Percentiles rank a stretch among this genome's conserved stretches.
phyloP scores from a whole-genome alignment of 1,139 yeast genomes.

The Scheffersomyces titani region DNA sequence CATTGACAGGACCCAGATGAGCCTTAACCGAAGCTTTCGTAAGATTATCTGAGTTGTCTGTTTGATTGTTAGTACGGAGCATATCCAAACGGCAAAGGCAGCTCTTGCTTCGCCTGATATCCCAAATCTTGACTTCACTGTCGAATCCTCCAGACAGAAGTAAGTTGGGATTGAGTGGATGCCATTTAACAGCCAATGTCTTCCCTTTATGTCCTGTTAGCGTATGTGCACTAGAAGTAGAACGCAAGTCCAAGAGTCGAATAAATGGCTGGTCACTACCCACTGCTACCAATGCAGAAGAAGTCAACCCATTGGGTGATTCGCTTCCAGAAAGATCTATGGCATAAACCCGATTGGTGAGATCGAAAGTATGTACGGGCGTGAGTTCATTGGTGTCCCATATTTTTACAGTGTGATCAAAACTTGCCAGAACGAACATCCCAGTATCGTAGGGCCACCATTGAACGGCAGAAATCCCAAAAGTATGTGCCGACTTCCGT shows the following conservation, averaged over 20 bases:
- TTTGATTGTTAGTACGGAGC: slow-evolving; percentile 32
- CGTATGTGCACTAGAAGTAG: slow-evolving; percentile 71
- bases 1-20: slow-evolving; percentile 76
- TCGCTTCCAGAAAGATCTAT: slow-evolving; percentile 46
- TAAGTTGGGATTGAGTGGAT: slow-evolving; percentile 61
- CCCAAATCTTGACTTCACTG: slow-evolving; percentile 74
- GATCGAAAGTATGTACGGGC: slow-evolving; percentile 65
- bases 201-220: slow-evolving; percentile 65
- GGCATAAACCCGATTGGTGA: slow-evolving; percentile 53
- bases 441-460: slow-evolving; percentile 96
- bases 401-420: slow-evolving; percentile 72
- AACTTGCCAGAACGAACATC: slow-evolving; percentile 79
- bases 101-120: slow-evolving; percentile 65
- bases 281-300: slow-evolving; percentile 62
- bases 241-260: slow-evolving; percentile 69
- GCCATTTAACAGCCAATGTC: slow-evolving; percentile 73
- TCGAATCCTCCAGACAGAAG: slow-evolving; percentile 79
- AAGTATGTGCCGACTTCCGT: slow-evolving; percentile 59
- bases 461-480: slow-evolving; percentile 69
- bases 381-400: slow-evolving; percentile 76
- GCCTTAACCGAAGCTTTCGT: slow-evolving; percentile 52
- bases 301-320: slow-evolving; percentile 23
- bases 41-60: slow-evolving; percentile 22
- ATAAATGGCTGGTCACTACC: slow-evolving; percentile 73
- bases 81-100: slow-evolving; percentile 65